Evolutionary conservation across 176 grass and related monocot genomes (phyloP).

Genomic region (bread wheat (Triticum aestivum)): DNA sequence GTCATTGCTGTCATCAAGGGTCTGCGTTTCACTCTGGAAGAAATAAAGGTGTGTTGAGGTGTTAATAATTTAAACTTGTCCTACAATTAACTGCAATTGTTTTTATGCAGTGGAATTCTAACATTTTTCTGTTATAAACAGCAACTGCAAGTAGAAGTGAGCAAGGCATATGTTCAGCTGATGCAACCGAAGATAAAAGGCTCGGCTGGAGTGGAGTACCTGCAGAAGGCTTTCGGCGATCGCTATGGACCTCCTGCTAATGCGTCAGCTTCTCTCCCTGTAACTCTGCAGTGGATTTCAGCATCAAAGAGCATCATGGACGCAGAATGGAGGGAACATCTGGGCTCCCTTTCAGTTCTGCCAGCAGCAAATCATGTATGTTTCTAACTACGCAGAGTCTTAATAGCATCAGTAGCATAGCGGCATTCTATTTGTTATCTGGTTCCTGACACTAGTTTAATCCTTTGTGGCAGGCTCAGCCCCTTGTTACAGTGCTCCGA

Average conservation of each 20-base stretch:
- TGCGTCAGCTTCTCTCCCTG: slow-evolving; percentile 52
- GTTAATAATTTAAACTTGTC: not conserved
- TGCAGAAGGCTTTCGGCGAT: slow-evolving; percentile 86
- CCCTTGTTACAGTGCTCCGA: slow-evolving; percentile 59
- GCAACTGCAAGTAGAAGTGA: slow-evolving; percentile 77
- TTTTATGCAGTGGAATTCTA: not conserved
- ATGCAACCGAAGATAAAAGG: slow-evolving; percentile 77
- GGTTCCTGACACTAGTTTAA: not conserved
- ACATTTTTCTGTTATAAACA: slow-evolving; percentile 38
- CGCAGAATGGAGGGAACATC: slow-evolving; percentile 75
- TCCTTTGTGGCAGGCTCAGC: slow-evolving; percentile 45
- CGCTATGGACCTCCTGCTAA: slow-evolving; percentile 52
- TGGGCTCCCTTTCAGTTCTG: slow-evolving; percentile 42
- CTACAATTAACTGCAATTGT: not conserved
- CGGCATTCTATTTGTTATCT: not conserved
- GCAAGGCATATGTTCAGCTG: slow-evolving; percentile 69
- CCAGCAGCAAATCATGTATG: slow-evolving; percentile 53
- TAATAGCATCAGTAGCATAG: not conserved
- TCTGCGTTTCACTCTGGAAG: slow-evolving; percentile 84
- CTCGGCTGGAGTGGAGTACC: slow-evolving; percentile 76
- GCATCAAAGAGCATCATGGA: slow-evolving; percentile 29
- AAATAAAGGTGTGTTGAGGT: slow-evolving; percentile 64
- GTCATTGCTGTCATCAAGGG: slow-evolving; percentile 68
- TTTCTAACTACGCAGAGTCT: not conserved
- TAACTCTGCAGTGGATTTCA: slow-evolving; percentile 56